Conservation (phyloP, 352 stramenopile species). For the Peronospora destructor region DNA sequence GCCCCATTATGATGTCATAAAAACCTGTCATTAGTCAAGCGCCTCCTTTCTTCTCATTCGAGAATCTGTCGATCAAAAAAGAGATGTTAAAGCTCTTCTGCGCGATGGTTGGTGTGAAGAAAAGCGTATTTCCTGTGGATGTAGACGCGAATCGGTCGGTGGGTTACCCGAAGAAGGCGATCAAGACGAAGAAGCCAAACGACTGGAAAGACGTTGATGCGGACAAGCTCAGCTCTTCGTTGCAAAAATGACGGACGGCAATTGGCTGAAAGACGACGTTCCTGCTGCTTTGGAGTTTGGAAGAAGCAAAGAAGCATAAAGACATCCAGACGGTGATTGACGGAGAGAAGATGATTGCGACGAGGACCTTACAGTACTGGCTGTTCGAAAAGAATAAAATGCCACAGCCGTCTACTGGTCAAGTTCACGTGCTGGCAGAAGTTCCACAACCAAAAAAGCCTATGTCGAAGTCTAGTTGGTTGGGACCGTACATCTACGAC, state of each 20-base stretch:
- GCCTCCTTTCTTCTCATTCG: too few species aligned
- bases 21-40: too few species aligned
- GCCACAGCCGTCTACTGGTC: background rate
- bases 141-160: background rate
- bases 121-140: background rate
- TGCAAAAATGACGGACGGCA: background rate
- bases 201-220: background rate
- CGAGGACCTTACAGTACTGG: background rate
- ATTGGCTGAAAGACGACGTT: background rate
- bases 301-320: background rate
- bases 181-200: background rate
- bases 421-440: conserved; percentile 3
- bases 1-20: too few species aligned
- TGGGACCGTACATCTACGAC: background rate
- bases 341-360: background rate
- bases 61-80: background rate
- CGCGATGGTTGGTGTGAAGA: background rate
- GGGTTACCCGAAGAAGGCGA: background rate
- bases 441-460: background rate
- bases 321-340: background rate
- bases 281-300: background rate
- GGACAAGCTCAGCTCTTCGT: background rate
- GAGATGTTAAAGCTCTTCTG: background rate
- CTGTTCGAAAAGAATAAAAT: background rate
- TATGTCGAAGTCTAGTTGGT: conserved; percentile 1